Percentiles rank a stretch among this genome's conserved stretches.
Conservation (phyloP, 2,329 filamentous ascomycete species). For the Ceratocystis diversiconidia region DNA sequence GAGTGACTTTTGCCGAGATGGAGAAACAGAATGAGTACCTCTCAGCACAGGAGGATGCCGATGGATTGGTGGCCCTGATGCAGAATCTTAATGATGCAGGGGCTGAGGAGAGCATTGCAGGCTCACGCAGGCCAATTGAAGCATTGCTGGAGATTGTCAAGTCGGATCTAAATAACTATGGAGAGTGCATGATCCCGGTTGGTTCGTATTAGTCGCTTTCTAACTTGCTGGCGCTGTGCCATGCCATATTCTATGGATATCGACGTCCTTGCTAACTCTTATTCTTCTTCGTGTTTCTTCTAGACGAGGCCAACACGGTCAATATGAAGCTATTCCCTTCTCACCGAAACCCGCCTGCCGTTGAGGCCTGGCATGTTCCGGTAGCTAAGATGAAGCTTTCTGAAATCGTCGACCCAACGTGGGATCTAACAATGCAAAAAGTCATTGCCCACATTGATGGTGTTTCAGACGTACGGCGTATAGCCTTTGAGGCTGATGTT, state of each 20-base stretch:
- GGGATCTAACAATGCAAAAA: conserved; percentile 63
- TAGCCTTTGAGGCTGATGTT: conserved; percentile 72
- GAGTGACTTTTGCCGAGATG: conserved; percentile 71
- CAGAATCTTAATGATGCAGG: neutral
- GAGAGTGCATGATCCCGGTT: conserved; percentile 96
- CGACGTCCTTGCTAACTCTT: neutral
- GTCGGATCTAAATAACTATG: conserved; percentile 90
- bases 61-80: conserved; percentile 27
- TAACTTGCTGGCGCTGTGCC: neutral
- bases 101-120: conserved; percentile 14
- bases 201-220: conserved; percentile 37
- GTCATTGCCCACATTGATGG: conserved; percentile 82
- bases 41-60: conserved; percentile 38
- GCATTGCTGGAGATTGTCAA: conserved; percentile 67
- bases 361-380: conserved; percentile 83
- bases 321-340: conserved; percentile 93
- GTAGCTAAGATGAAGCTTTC: conserved; percentile 54
- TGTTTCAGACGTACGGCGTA: conserved; percentile 74
- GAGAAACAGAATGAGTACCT: conserved; percentile 85
- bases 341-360: conserved; percentile 58
- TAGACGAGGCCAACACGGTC: conserved; percentile 83
- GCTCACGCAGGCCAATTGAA: conserved; percentile 52
- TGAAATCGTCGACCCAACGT: conserved; percentile 50
- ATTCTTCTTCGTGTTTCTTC: neutral
- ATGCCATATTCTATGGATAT: neutral